Conservation (phyloP, 306 rosid genomes). For the Calophaca sinica region DNA sequence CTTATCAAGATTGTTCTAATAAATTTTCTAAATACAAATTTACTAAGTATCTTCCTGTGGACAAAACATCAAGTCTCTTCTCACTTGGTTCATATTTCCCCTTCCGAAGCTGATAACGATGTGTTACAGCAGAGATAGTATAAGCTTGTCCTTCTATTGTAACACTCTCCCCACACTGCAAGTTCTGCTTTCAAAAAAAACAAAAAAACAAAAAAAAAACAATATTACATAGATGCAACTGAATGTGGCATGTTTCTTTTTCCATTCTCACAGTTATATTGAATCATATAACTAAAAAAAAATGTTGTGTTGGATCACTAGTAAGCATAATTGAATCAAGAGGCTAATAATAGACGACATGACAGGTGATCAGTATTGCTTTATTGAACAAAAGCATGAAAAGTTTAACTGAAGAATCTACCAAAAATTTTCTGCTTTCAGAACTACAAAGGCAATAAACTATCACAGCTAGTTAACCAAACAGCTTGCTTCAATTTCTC, state of each 20-base stretch:
- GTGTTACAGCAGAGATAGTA: conserved; percentile 86
- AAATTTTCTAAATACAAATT: conserved; percentile 79
- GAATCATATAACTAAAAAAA: conserved; percentile 40
- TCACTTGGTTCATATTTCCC: conserved; percentile 94
- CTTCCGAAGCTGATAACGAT: conserved; percentile 90
- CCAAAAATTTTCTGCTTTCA: conserved; percentile 40
- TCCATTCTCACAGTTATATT: conserved; percentile 43
- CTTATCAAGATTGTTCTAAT: conserved; percentile 77
- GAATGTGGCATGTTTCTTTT: conserved; percentile 48
- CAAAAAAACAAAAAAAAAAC: too few species aligned
- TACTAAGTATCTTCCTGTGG: conserved; percentile 89
- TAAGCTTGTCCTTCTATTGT: conserved; percentile 77
- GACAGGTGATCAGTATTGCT: conserved; percentile 53
- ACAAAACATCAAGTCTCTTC: conserved; percentile 92
- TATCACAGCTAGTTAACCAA: conserved; percentile 43
- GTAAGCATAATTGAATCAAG: conserved; percentile 50
- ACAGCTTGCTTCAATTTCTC: conserved; percentile 43
- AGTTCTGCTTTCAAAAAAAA: conserved; percentile 42
- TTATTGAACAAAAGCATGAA: conserved; percentile 24
- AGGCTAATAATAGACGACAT: conserved; percentile 43
- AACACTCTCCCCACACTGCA: conserved; percentile 58
- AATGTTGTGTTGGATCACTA: conserved; percentile 51
- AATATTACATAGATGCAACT: conserved; percentile 30
- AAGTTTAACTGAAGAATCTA: conserved; percentile 45
- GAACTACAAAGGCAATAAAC: conserved; percentile 34